Evolutionary conservation across 306 rosid genomes (phyloP), one percentile per base, ranked within the genome.

Genomic region (Senna siamea): DNA sequence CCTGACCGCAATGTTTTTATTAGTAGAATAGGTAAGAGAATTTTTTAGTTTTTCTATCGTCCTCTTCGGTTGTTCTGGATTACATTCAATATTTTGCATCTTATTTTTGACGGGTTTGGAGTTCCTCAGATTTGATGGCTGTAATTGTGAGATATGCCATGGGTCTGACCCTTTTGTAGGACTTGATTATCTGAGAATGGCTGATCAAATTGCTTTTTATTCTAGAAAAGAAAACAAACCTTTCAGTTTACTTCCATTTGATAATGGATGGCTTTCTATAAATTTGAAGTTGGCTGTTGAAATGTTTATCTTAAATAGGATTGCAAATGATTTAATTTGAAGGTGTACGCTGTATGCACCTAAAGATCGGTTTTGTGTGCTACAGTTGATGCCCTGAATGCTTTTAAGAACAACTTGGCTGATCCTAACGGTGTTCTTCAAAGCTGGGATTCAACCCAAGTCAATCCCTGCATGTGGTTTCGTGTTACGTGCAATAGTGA

Each of bases 381-480:
- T 2, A 48, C 9, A 48, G 53, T 1, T 48, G 9, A 48, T 48
- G 53, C 53, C 53, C 20, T 48, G 53, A 48, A 14, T n/a, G 53
- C 53, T 7, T 5, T 48, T 18, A 48, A 48, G 53, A 48, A 0
- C 20, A 48, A n/a, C 53, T 4, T 48, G 53, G 8, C 20, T 48
- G 53, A 48, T n/a, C 53, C 93, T 53, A 83, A 81, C 53, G 78
- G 76, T 69, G 85, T 83, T 57, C 66, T 88, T 26, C 85, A 81
- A 62, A 83, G 84, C 76, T 88, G 93, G 93, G 85, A 81, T 77
- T 32, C 85, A 9, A 76, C 84, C 2, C 82, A 79, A 2, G 88
- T 81, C 47, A 81, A 83, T 81, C 93, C 93, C 64, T 88, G 90
- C 53, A 81, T 3, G 19, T 48, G 53, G 53, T n/a, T 48, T 48